Base-by-base conservation (phyloP, 441 rosid genomes). In the Daphne laureola region DNA sequence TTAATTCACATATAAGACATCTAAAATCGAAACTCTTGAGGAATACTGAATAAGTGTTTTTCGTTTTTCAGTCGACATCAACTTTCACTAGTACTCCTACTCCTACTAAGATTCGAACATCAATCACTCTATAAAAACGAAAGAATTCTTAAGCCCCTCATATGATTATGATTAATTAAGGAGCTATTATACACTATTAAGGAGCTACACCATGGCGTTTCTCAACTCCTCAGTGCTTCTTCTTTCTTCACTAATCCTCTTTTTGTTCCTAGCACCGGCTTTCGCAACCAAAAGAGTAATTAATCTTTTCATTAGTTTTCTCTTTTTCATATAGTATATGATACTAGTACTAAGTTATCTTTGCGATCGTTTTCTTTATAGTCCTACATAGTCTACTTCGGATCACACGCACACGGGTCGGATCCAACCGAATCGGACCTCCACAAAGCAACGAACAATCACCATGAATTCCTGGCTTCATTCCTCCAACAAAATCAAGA, bases 311-410 rank as follows among this genome's bases (percentile, higher is more conserved):
- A 51, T 27, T 9, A 45, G 8, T 45, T 13, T 43, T 47, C 17
- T 44, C 36, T 25, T 14, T 15, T 21, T 0, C 25, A 21, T 21
- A 21, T 2, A 21, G n/a, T n/a, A n/a, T n/a, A n/a, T n/a, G n/a
- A 13, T 15, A 45, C 46, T 23, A 44, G 43, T 43, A 31, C 43
- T 49, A 21, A 14, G 3, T 41, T n/a, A n/a, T 7, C 9, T 62
- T 45, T 17, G 48, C 3, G 25, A 14, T 35, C 18, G 27, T 54
- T 25, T 16, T 56, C 1, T 21, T 43, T 2, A 4, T 40, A 76
- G 89, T 60, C 89, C 6, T 82, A 82, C 40, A 49, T 82, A 17
- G 87, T 87, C 35, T 84, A 84, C 77, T 52, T 87, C 72, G 96
- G 96, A 51, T 75, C 88, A 0, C 96, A 80, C 62, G 12, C 64